Conservation (phyloP, 2,329 filamentous ascomycete species). For the Penicillium sp. region DNA sequence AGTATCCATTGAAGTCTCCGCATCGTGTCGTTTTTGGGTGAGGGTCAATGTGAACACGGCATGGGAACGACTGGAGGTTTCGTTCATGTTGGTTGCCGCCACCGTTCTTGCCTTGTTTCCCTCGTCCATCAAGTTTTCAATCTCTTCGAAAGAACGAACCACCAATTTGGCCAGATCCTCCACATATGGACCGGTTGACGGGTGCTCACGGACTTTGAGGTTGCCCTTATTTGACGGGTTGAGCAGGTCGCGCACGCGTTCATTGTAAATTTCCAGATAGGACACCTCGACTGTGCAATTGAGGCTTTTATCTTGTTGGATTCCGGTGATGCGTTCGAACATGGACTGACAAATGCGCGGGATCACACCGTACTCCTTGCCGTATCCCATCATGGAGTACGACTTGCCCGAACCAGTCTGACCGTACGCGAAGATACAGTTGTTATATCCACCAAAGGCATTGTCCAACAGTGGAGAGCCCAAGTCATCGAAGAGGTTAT, state of each 20-base stretch:
- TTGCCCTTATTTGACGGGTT: constrained; percentile 96
- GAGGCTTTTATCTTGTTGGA: constrained; percentile 69
- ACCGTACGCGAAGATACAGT: constrained; percentile 98
- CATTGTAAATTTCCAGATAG: constrained; percentile 99
- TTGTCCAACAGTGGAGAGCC: constrained; percentile 91
- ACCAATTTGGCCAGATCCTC: constrained; percentile 95
- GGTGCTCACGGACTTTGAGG: constrained; percentile 94
- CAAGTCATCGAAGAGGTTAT: constrained; percentile 80
- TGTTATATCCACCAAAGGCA: constrained; percentile 97
- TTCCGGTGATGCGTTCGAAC: constrained; percentile 75
- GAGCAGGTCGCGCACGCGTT: constrained; percentile 88
- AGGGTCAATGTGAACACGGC: constrained; percentile 96
- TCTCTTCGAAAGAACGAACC: constrained; percentile 88
- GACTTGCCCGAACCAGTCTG: constrained; percentile 98
- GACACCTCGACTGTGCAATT: constrained; percentile 95
- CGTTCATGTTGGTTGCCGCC: constrained; percentile 99
- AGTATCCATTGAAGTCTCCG: constrained; percentile 91
- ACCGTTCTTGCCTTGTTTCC: constrained; percentile 98
- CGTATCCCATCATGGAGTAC: constrained; percentile 99
- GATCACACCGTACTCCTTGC: constrained; percentile 90
- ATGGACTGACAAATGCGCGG: constrained; percentile 96
- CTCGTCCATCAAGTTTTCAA: constrained; percentile 97
- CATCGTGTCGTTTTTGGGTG: constrained; percentile 86
- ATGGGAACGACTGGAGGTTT: constrained; percentile 96
- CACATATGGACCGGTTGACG: constrained; percentile 94